Percentiles rank a stretch among this genome's conserved stretches.
Evolutionary conservation across 2,329 filamentous ascomycete genomes (phyloP).

Genomic region (Arthrinium phaeospermum): DNA sequence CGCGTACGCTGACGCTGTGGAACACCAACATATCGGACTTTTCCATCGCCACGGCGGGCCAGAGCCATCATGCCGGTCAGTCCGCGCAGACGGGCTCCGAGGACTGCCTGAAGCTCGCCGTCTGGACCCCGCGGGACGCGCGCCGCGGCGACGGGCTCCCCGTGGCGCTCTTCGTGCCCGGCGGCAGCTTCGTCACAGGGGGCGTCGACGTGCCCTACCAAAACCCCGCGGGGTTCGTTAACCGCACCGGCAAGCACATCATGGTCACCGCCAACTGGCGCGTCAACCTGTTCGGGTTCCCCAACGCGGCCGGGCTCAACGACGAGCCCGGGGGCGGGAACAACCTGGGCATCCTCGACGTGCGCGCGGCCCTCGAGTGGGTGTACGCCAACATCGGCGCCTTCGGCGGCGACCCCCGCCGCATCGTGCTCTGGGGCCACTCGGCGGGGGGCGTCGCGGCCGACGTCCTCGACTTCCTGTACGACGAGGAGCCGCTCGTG

Average conservation of each 20-base stretch:
- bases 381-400: slow-evolving; percentile 41
- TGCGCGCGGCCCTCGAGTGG: slow-evolving; percentile 45
- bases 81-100: slow-evolving; percentile 26
- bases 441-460: slow-evolving; percentile 22
- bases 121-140: slow-evolving; percentile 23
- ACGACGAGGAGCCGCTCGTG: slow-evolving; percentile 52
- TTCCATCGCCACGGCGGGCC: slow-evolving; percentile 38
- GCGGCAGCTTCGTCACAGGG: slow-evolving; percentile 22
- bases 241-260: slow-evolving; percentile 31
- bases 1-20: slow-evolving; percentile 35
- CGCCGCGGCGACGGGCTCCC: slow-evolving; percentile 21
- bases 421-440: slow-evolving; percentile 27
- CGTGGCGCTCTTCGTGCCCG: slow-evolving; percentile 25
- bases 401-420: slow-evolving; percentile 39
- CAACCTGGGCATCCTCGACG: slow-evolving; percentile 40
- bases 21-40: slow-evolving; percentile 36
- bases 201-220: slow-evolving; percentile 42
- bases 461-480: slow-evolving; percentile 43
- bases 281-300: slow-evolving; percentile 45
- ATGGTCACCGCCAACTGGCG: slow-evolving; percentile 44
- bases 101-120: slow-evolving; percentile 24
- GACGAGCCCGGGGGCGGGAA: slow-evolving; percentile 27
- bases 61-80: slow-evolving; percentile 33
- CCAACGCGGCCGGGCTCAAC: slow-evolving; percentile 36
- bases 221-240: slow-evolving; percentile 45